phyloP scores from a whole-genome alignment of 2,329 filamentous ascomycete species.

The Colletotrichum paranaense region DNA sequence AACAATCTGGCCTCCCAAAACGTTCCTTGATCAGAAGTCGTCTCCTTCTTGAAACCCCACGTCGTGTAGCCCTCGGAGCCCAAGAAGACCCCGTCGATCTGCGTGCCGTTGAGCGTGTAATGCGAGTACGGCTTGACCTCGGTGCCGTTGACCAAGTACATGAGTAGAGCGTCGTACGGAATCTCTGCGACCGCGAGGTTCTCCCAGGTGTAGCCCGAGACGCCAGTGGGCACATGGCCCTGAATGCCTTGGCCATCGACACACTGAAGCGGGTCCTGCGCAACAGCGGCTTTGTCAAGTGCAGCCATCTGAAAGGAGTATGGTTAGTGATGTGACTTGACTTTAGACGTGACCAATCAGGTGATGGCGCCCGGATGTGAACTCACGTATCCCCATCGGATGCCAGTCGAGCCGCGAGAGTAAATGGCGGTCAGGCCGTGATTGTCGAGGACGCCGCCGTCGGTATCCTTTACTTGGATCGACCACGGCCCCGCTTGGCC shows the following conservation, averaged over 20 bases:
- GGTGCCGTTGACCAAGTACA: slow-evolving; percentile 11
- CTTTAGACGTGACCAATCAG: background rate
- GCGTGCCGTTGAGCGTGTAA: slow-evolving; percentile 1
- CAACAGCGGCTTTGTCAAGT: slow-evolving; percentile 4
- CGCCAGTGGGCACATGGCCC: background rate
- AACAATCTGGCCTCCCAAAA: slow-evolving; percentile 10
- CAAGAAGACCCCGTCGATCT: slow-evolving; percentile 8
- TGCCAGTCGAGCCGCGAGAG: slow-evolving; percentile 10
- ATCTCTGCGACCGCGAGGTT: slow-evolving; percentile 14
- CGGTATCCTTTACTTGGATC: background rate
- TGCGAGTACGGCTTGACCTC: slow-evolving; percentile 3
- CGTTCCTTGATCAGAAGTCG: background rate
- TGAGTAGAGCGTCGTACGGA: slow-evolving; percentile 17
- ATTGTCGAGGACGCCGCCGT: background rate
- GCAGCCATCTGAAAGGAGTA: slow-evolving; percentile 7
- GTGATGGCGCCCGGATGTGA: background rate
- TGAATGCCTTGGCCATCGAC: slow-evolving; percentile 5
- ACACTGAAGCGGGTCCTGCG: slow-evolving; percentile 11
- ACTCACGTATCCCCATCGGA: slow-evolving; percentile 23
- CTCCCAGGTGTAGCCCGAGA: slow-evolving; percentile 18
- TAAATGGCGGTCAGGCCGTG: slow-evolving; percentile 2
- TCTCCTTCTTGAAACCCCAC: slow-evolving; percentile 7
- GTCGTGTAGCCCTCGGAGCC: slow-evolving; percentile 8
- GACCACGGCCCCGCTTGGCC: slow-evolving; percentile 19
- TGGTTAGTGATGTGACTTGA: background rate